Base-by-base conservation (phyloP, 1,139 yeast species). In the Kurtzmaniella quercitrusa region DNA sequence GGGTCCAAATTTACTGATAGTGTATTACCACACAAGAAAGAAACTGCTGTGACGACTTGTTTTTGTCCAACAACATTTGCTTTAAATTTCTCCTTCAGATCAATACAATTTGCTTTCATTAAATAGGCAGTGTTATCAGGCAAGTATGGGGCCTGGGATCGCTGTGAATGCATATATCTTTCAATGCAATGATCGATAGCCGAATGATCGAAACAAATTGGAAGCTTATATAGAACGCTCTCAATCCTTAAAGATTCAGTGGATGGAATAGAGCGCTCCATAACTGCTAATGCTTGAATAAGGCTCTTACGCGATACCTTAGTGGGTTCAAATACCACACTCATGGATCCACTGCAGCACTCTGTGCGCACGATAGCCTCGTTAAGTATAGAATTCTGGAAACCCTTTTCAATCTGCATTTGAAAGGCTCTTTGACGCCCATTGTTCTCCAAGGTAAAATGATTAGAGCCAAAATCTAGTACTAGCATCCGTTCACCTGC, bases 1-100 rank as follows among this genome's bases (percentile, higher is more conserved):
- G 71, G 71, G 43, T 65, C 71, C 16, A 61, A 51, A 39, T 60
- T 57, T 15, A 65, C 68, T 18, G 64, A 47, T 26, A 65, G 51
- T 2, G 67, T 61, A 41, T 62, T 59, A n/a, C 66, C 71, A 54
- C 70, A 65, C 15, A 66, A 50, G 42, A 65, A 66, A 7, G 71
- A 65, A 23, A 63, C 69, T 9, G 68, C 68, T 9, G 65, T 61
- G 32, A 65, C 59, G 38, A 62, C 55, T 43, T 64, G 63, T 16
- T 61, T 57, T 42, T 59, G 56, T 1, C 59, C 67, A 38, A 61
- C 46, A 30, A 63, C 57, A 42, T 50, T 51, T 7, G 49, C 46
- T 40, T 65, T 66, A 49, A 65, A 64, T 4, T 57, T 58, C 15
- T 63, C 65, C 36, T 56, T 38, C 30, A 54, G 51, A 0, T 51